phyloP scores from a whole-genome alignment of 2,329 filamentous ascomycete species.

The Diaporthe nobilis region DNA sequence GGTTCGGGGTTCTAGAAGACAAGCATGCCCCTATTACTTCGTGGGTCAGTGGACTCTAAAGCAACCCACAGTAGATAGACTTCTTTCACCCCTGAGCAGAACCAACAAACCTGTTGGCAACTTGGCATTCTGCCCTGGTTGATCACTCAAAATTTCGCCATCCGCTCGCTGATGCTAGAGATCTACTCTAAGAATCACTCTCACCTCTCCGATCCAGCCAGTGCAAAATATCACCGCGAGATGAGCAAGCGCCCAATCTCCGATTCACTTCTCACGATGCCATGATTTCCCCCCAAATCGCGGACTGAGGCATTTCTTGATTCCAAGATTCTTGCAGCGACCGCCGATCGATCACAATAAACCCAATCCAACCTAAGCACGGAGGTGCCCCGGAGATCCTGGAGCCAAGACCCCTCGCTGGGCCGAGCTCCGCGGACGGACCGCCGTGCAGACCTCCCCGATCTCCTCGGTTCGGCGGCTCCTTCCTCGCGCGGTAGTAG shows the following conservation, averaged over 20 bases:
- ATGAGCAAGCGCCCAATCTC: neutral
- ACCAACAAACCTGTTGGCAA: neutral
- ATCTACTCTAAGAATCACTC: neutral
- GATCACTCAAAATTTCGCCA: neutral
- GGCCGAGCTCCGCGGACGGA: constrained; percentile 12
- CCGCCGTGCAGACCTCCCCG: neutral
- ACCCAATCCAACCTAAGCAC: neutral
- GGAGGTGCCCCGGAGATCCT: constrained; percentile 2
- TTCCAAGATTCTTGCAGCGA: neutral
- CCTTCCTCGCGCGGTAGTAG: neutral
- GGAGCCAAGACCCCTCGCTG: neutral
- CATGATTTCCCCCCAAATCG: no score
- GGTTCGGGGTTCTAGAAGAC: neutral
- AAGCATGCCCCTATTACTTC: neutral
- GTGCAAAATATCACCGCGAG: neutral
- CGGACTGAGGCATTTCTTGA: constrained; percentile 10
- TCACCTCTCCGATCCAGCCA: neutral
- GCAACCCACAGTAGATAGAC: neutral
- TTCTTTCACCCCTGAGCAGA: neutral
- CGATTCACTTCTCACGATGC: neutral
- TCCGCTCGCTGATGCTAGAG: no score
- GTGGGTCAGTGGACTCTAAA: neutral
- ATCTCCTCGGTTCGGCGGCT: neutral
- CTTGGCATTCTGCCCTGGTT: neutral
- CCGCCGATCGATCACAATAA: constrained; percentile 6